A percentile compares a stretch with the other conserved stretches of the same genome.
Evolutionary conservation across 108 stramenopile genomes (phyloP).

Genomic region (Skeletonema costatum): DNA sequence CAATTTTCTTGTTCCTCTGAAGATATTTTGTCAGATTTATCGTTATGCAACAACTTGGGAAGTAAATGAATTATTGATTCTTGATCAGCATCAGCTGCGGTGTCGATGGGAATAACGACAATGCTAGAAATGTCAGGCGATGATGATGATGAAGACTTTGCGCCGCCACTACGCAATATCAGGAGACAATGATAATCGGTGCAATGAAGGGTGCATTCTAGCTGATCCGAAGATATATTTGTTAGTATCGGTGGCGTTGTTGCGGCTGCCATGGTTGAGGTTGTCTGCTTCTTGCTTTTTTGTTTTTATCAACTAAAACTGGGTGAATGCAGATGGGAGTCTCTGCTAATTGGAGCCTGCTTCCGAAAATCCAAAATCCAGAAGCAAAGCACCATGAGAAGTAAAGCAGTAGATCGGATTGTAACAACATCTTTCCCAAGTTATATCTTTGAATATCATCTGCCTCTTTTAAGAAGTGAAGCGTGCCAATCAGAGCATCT

Average conservation of each 20-base stretch:
- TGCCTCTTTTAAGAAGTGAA: too few species aligned
- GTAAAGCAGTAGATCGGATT: too few species aligned
- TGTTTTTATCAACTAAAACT: too few species aligned
- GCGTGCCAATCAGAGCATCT: not conserved
- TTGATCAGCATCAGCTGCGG: not conserved
- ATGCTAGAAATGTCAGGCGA: slow-evolving; percentile 38
- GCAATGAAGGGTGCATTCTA: slow-evolving; percentile 41
- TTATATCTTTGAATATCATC: too few species aligned
- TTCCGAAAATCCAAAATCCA: too few species aligned
- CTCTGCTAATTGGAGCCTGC: too few species aligned
- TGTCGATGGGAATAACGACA: slow-evolving; percentile 29
- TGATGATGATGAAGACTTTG: slow-evolving; percentile 6
- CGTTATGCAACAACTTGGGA: slow-evolving; percentile 12
- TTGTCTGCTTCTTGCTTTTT: too few species aligned
- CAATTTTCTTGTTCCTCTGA: not conserved
- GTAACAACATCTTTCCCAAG: too few species aligned
- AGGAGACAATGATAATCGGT: slow-evolving; percentile 36
- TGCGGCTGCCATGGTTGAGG: not conserved
- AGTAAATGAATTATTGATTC: slow-evolving; percentile 21
- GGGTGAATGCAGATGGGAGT: too few species aligned
- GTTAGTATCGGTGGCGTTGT: slow-evolving; percentile 25
- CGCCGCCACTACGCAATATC: slow-evolving; percentile 12
- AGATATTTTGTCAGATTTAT: not conserved
- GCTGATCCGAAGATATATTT: slow-evolving; percentile 16
- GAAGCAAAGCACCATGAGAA: too few species aligned